Evolutionary conservation across 441 rosid species (phyloP).

Genomic region (Populus tomentosa): DNA sequence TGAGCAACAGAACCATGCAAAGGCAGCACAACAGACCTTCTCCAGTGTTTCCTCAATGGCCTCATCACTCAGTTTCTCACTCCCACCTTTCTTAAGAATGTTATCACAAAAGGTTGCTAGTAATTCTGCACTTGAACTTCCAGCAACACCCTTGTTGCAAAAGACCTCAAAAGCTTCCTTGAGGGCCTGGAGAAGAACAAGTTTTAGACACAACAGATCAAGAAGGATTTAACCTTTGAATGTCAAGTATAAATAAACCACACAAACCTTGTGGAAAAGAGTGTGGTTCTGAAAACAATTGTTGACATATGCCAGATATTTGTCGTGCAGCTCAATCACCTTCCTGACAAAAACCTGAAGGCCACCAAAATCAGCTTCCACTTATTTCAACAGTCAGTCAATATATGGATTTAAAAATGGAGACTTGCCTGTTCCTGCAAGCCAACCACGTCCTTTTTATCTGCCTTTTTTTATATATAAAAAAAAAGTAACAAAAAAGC

Average conservation of each 20-base stretch:
- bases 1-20: not conserved
- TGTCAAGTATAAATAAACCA: not conserved
- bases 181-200: conserved; percentile 51
- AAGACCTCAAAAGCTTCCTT: conserved; percentile 97
- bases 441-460: conserved; percentile 63
- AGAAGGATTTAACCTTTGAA: not conserved
- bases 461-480: conserved; percentile 37
- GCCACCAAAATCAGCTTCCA: conserved; percentile 17
- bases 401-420: not conserved
- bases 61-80: conserved; percentile 93
- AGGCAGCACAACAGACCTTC: conserved; percentile 45
- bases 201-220: conserved; percentile 10
- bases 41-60: conserved; percentile 94
- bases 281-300: conserved; percentile 85
- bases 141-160: conserved; percentile 88
- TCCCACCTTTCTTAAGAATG: conserved; percentile 94
- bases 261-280: conserved; percentile 84
- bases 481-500: not conserved
- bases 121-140: conserved; percentile 93
- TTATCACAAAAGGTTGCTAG: conserved; percentile 93
- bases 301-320: conserved; percentile 78
- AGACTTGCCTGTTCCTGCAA: conserved; percentile 70
- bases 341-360: conserved; percentile 85
- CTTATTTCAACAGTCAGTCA: not conserved
- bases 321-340: conserved; percentile 88